Conservation (phyloP, 305 asterid species). For the Fraxinus platypoda region DNA sequence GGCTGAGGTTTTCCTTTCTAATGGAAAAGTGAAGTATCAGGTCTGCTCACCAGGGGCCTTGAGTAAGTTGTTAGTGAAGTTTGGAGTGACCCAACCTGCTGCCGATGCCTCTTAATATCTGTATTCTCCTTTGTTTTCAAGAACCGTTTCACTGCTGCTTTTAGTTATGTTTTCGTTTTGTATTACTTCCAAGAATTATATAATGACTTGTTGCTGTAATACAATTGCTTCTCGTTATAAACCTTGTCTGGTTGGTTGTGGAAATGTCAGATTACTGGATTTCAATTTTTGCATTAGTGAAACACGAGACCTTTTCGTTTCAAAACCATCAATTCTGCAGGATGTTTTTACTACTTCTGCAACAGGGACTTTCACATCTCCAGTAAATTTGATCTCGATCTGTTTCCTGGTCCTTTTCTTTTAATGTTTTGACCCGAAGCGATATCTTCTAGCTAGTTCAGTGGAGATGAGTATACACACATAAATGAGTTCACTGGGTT, state of each 20-base stretch:
- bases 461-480: neutral
- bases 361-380: too few species aligned
- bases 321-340: neutral
- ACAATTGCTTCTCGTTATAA: neutral
- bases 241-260: neutral
- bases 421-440: too few species aligned
- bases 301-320: neutral
- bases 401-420: too few species aligned
- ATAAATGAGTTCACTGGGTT: neutral
- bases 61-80: conserved; percentile 39
- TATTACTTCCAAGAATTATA: neutral
- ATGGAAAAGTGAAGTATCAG: conserved; percentile 46
- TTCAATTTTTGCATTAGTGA: neutral
- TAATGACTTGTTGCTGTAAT: neutral
- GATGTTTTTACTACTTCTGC: neutral
- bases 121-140: neutral
- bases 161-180: neutral
- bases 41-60: conserved; percentile 45
- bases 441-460: too few species aligned
- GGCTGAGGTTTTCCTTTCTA: conserved; percentile 45
- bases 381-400: too few species aligned
- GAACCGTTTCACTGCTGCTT: neutral
- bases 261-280: neutral
- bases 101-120: conserved; percentile 40
- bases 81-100: conserved; percentile 52